These are phyloP conservation scores for Spathaspora girioi DNA, from an alignment of 805 yeast species.

Conservation along the genomic window DNA sequence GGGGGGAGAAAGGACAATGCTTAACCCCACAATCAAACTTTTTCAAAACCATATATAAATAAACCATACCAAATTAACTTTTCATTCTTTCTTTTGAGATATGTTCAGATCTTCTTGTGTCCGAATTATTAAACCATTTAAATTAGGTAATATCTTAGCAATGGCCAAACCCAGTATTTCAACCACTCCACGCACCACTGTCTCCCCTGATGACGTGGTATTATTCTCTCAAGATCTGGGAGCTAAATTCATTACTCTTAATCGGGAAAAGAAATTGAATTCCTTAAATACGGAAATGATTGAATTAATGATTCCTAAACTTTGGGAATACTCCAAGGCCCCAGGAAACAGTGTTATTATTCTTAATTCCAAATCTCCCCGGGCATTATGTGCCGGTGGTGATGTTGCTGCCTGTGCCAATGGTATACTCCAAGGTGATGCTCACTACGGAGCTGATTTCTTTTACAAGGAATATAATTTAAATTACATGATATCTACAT, in stretches of 20 bases:
- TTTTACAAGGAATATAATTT: constrained; percentile 80
- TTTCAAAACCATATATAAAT: not conserved
- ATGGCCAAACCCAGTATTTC: not conserved
- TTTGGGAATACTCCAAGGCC: constrained; percentile 73
- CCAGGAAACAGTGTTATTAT: constrained; percentile 61
- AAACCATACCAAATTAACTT: not conserved
- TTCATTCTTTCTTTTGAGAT: not conserved
- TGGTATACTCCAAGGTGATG: constrained; percentile 46
- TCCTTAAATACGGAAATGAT: constrained; percentile 81
- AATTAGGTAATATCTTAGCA: not conserved
- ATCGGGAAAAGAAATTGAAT: constrained; percentile 80
- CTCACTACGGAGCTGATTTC: constrained; percentile 53
- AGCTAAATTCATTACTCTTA: constrained; percentile 70
- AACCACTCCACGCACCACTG: not conserved
- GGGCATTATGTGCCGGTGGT: constrained; percentile 93
- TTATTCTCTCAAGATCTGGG: constrained; percentile 58
- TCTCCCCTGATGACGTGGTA: constrained; percentile 42
- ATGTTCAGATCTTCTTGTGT: not conserved
- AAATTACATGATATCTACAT: constrained; percentile 77
- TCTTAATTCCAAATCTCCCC: constrained; percentile 60
- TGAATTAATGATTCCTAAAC: constrained; percentile 62
- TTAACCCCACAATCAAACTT: not conserved
- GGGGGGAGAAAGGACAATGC: not conserved
- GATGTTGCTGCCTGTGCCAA: constrained; percentile 82
- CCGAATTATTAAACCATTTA: not conserved